These are phyloP conservation scores for Kodamaea neixiangensis DNA, from an alignment of 805 yeast genomes.

Conservation along the genomic window DNA sequence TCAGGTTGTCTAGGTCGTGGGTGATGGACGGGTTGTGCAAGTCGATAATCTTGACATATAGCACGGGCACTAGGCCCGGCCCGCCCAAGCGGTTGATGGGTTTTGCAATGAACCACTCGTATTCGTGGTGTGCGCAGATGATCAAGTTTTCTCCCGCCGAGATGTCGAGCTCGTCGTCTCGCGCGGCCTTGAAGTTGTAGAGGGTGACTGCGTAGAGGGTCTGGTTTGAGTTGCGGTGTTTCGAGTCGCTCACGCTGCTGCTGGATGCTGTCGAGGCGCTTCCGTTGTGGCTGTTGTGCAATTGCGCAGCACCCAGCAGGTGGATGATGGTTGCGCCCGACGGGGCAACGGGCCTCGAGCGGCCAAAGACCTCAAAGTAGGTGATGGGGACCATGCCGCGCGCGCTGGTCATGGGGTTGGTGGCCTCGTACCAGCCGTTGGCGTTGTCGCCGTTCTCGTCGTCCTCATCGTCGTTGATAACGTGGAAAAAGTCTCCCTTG, in stretches of 20 bases:
- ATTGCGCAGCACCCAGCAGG: conserved; percentile 19
- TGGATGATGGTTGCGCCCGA: not conserved
- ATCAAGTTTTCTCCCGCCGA: conserved; percentile 85
- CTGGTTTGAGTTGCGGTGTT: conserved; percentile 26
- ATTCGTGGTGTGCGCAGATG: conserved; percentile 93
- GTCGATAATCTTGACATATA: conserved; percentile 85
- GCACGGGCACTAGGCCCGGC: conserved; percentile 93
- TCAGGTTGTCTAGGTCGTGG: conserved; percentile 43
- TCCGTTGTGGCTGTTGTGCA: conserved; percentile 17
- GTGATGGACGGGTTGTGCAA: conserved; percentile 50
- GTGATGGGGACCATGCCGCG: conserved; percentile 87
- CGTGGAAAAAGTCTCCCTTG: conserved; percentile 89
- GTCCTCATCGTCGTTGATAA: conserved; percentile 37
- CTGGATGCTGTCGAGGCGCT: conserved; percentile 17
- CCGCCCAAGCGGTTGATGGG: conserved; percentile 95
- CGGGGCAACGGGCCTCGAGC: conserved; percentile 45
- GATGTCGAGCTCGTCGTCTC: conserved; percentile 82
- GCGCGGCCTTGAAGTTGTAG: conserved; percentile 83
- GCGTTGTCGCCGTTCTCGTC: conserved; percentile 48
- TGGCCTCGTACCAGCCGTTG: conserved; percentile 83
- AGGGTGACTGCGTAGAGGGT: conserved; percentile 82
- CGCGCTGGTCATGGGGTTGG: conserved; percentile 75
- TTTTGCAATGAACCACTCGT: conserved; percentile 97
- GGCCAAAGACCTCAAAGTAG: conserved; percentile 77
- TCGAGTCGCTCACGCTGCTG: not conserved